Evolutionary conservation across 768 basidiomycete genomes (phyloP), one percentile per base, ranked within the genome.

Genomic region (Boletus bicolor): DNA sequence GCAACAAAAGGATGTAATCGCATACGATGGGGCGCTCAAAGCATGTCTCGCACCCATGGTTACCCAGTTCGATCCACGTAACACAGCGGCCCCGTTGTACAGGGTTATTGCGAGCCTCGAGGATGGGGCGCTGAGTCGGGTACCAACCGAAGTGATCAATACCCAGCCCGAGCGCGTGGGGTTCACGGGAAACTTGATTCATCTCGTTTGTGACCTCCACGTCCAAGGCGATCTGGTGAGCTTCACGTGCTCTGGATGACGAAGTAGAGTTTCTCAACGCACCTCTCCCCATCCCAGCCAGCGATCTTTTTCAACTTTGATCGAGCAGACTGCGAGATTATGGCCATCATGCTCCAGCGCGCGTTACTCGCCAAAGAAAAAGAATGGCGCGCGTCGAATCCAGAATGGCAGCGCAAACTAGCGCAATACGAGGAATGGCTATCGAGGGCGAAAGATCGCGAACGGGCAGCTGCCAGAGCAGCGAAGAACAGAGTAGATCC

Each of bases 281-380:
- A 4, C 35, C 19, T 30, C 17, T 53, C 26, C 17, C 28, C 48
- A 19, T 10, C 41, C 0, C 51, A 85, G 84, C 85, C 86, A 4
- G 87, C 85, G 0, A 79, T 89, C 12, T 67, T 89, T 21, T 89
- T 89, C 72, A 79, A 75, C 51, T 86, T 89, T 61, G 83, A 87
- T 59, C 79, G 87, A 19, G 66, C 71, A 2, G 72, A 75, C 19
- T 87, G 86, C 64, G 85, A 87, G 63, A 59, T 68, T n/a, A 76
- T 86, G 72, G 82, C 77, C 0, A 37, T 63, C 21, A 54, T 56
- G 12, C 66, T 89, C 24, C 19, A 73, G 1, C 15, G 53, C 2
- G 63, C 55, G 0, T 74, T 88, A 14, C 59, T 73, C 51, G 44
- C 28, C 0, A 74, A 79, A 6, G 87, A 89, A 66, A 42, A 56